Base-by-base conservation (phyloP, 2,329 filamentous ascomycete species). In the Cladobotryum mycophilum region DNA sequence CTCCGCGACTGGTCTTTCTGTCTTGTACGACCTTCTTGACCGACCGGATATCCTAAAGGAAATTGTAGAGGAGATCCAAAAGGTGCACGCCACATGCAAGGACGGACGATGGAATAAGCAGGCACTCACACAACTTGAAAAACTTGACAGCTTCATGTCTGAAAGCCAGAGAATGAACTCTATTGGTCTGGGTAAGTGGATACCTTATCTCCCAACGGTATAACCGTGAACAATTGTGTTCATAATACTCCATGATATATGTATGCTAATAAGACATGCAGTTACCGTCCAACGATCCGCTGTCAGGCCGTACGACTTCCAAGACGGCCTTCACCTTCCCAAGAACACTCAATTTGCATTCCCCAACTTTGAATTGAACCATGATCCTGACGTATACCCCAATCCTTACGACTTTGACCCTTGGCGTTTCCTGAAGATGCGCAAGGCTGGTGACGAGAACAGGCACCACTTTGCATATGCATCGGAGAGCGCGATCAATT, bases 141-240 rank as follows among this genome's bases (percentile, higher is more conserved):
- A 45, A 22, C 42, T 45, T 6, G 42, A 45, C 42, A 45, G 42
- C 17, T 34, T 45, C 22, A 33, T 45, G 42, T 14, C 22, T 1
- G 42, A 45, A 45, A 45, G 42, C 22, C 42, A 45, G 42, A 25
- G 42, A 45, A 45, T 45, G 42, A 15, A 34, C 17, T 34, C 42
- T 6, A 15, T 34, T 45, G 20, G 22, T 12, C 22, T 45, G 18
- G 30, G 42, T 45, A 34, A 45, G 42, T 34, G 13, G 14, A 33
- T 34, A 13, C 30, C 4, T 14, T 45, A 18, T 7, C n/a, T 30
- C 22, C 42, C n/a, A 18, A 34, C 14, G 42, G 13, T 34, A 30
- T 25, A 30, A 6, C 25, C 25, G 25, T 30, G 25, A 30, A 30
- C 9, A 4, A 4, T 30, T 30, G 25, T 7, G 9, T 20, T 20